These are phyloP conservation scores for Candida sanyaensis DNA, from an alignment of 1,139 yeast species.

Conservation along the genomic window DNA sequence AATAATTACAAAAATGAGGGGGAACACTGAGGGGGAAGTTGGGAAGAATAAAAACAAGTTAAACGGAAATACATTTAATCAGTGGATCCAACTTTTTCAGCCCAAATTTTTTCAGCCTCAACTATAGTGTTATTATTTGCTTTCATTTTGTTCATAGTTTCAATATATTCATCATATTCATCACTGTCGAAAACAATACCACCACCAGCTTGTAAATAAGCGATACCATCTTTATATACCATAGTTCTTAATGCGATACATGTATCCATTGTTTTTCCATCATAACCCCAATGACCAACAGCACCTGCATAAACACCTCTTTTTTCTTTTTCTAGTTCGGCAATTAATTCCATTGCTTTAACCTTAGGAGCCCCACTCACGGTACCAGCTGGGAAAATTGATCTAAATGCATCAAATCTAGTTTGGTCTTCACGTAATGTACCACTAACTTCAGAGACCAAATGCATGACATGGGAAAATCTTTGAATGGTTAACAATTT, in stretches of 20 bases:
- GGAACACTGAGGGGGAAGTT: no score
- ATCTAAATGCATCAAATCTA: constrained; percentile 94
- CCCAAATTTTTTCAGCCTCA: constrained; percentile 86
- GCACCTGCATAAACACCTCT: constrained; percentile 99
- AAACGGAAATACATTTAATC: background rate
- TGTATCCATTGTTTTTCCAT: constrained; percentile 90
- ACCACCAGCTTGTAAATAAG: constrained; percentile 97
- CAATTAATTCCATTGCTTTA: constrained; percentile 91
- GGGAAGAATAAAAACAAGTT: background rate
- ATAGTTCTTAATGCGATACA: constrained; percentile 96
- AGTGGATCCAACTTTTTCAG: constrained; percentile 40
- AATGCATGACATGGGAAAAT: constrained; percentile 96
- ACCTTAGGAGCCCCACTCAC: constrained; percentile 98
- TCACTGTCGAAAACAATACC: constrained; percentile 96
- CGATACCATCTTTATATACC: constrained; percentile 89
- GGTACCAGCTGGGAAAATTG: constrained; percentile 98
- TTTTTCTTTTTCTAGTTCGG: constrained; percentile 85
- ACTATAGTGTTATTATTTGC: constrained; percentile 88
- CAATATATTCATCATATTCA: constrained; percentile 91
- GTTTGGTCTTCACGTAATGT: constrained; percentile 80
- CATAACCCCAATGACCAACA: constrained; percentile 98
- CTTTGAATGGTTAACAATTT: constrained; percentile 86
- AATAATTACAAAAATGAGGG: no score
- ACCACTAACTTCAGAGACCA: constrained; percentile 94
- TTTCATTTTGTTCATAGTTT: constrained; percentile 95